These are phyloP conservation scores for Reticulascus tulasneorum DNA, from an alignment of 2,329 filamentous ascomycete genomes.

Conservation along the genomic window DNA sequence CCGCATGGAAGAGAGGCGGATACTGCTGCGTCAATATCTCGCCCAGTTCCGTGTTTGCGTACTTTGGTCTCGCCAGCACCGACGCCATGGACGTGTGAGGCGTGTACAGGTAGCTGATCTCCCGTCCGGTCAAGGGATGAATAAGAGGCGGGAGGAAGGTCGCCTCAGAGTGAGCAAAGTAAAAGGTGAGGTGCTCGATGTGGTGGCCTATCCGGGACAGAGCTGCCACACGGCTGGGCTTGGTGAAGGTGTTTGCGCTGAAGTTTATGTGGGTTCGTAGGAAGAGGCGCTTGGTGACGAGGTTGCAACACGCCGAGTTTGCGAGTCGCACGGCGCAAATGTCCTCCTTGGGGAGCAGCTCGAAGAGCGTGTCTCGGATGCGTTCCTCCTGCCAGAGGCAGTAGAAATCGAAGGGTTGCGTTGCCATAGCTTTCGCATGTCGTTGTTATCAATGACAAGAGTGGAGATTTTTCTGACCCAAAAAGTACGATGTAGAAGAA, in stretches of 20 bases:
- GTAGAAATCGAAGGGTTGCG: slow-evolving; percentile 44
- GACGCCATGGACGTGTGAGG: slow-evolving; percentile 66
- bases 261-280: slow-evolving; percentile 66
- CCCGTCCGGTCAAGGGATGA: slow-evolving; percentile 70
- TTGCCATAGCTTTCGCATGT: slow-evolving; percentile 52
- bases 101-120: slow-evolving; percentile 77
- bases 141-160: slow-evolving; percentile 84
- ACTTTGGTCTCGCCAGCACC: slow-evolving; percentile 65
- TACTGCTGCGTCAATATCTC: slow-evolving; percentile 83
- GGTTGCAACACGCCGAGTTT: slow-evolving; percentile 66
- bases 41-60: slow-evolving; percentile 73
- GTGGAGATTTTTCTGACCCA: not conserved
- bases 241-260: slow-evolving; percentile 70
- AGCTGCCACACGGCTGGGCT: slow-evolving; percentile 67
- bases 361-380: slow-evolving; percentile 39
- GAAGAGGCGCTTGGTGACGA: slow-evolving; percentile 68
- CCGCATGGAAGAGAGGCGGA: slow-evolving; percentile 82
- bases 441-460: slow-evolving; percentile 19
- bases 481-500: too few species aligned
- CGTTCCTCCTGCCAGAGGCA: slow-evolving; percentile 50
- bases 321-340: slow-evolving; percentile 60
- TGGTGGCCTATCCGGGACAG: slow-evolving; percentile 74
- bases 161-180: slow-evolving; percentile 69
- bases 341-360: slow-evolving; percentile 45
- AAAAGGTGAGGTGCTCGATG: slow-evolving; percentile 74